Conservation (phyloP, 495 filamentous ascomycete genomes). For the Cairneyella variabilis region DNA sequence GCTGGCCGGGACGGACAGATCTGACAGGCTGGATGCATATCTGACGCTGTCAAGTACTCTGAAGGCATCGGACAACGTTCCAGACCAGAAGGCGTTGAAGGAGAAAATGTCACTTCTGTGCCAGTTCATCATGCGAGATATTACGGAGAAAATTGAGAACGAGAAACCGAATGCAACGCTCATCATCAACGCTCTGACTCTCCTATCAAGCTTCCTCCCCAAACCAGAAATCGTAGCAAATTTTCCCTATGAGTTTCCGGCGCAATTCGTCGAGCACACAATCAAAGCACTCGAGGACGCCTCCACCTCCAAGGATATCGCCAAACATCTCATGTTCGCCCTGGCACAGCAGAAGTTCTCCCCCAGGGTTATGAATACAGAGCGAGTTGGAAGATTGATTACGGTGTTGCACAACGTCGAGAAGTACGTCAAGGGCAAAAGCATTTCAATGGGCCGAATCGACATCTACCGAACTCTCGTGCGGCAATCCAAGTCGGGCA, state of each 20-base stretch:
- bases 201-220: slow-evolving; percentile 68
- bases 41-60: slow-evolving; percentile 70
- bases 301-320: slow-evolving; percentile 68
- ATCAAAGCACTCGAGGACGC: slow-evolving; percentile 62
- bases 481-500: slow-evolving; percentile 59
- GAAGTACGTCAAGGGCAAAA: slow-evolving; percentile 70
- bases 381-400: slow-evolving; percentile 64
- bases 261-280: slow-evolving; percentile 75
- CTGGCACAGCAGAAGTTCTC: slow-evolving; percentile 75
- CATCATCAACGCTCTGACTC: slow-evolving; percentile 68
- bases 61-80: slow-evolving; percentile 72
- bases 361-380: slow-evolving; percentile 63
- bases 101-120: slow-evolving; percentile 71
- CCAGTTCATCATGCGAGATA: slow-evolving; percentile 77
- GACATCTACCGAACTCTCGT: slow-evolving; percentile 72
- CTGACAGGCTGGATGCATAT: slow-evolving; percentile 80
- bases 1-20: slow-evolving; percentile 64
- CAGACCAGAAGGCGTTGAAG: slow-evolving; percentile 63
- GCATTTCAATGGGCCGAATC: slow-evolving; percentile 68
- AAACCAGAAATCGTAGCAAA: slow-evolving; percentile 58
- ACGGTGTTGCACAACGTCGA: slow-evolving; percentile 65
- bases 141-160: slow-evolving; percentile 49
- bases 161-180: slow-evolving; percentile 57
- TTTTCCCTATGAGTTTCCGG: slow-evolving; percentile 70
- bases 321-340: slow-evolving; percentile 72